Evolutionary conservation across 306 rosid genomes (phyloP).

Genomic region (Cicer arietinum): DNA sequence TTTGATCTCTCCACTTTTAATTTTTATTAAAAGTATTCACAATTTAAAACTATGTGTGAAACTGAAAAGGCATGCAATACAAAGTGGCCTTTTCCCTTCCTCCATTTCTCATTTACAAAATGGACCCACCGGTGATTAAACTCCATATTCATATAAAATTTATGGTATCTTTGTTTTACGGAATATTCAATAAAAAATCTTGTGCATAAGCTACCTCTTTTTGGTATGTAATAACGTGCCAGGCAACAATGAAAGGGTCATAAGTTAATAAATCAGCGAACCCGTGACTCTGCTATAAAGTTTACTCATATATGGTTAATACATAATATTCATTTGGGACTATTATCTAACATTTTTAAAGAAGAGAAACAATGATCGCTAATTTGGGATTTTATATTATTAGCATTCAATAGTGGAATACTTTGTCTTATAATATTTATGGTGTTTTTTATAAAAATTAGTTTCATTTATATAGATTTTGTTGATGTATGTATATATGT

Average conservation of each 20-base stretch:
- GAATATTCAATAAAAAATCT: slow-evolving; percentile 29
- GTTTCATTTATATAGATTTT: too few species aligned
- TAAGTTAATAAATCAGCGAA: background rate
- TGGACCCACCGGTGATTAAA: background rate
- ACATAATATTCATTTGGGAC: too few species aligned
- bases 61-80: slow-evolving; percentile 40
- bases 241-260: slow-evolving; percentile 13
- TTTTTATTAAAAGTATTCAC: slow-evolving; percentile 38
- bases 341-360: too few species aligned
- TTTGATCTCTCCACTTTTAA: slow-evolving; percentile 25
- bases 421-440: too few species aligned
- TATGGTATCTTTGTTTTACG: slow-evolving; percentile 12
- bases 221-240: slow-evolving; percentile 32
- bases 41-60: slow-evolving; percentile 18
- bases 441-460: too few species aligned
- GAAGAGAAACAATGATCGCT: too few species aligned
- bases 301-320: too few species aligned
- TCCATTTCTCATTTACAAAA: slow-evolving; percentile 28
- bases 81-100: slow-evolving; percentile 45
- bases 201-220: background rate
- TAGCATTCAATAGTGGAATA: too few species aligned
- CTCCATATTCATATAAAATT: background rate
- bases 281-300: too few species aligned
- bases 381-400: too few species aligned
- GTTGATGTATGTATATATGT: too few species aligned